phyloP scores from a whole-genome alignment of 106 monocot genomes.

The Dioscorea alata region DNA sequence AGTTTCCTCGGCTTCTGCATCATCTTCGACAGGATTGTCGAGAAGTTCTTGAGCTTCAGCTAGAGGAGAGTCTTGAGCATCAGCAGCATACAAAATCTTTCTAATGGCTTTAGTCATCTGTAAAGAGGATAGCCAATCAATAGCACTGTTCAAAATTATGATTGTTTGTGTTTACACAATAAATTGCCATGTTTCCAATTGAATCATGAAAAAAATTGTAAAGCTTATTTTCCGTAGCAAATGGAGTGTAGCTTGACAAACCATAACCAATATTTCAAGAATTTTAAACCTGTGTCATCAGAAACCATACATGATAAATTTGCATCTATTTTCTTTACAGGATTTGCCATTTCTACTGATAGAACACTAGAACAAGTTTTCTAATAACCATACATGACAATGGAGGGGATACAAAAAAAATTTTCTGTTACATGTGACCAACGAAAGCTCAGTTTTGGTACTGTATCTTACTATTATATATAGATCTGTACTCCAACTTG shows the following conservation, averaged over 20 bases:
- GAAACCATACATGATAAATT: too few species aligned
- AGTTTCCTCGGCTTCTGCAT: conserved; percentile 8
- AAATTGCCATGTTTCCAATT: neutral
- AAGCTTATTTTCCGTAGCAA: too few species aligned
- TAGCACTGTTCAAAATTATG: neutral
- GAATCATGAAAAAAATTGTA: neutral
- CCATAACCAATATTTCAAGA: neutral
- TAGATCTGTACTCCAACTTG: too few species aligned
- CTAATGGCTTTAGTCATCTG: conserved; percentile 65
- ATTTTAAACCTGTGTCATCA: neutral
- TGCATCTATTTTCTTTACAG: too few species aligned
- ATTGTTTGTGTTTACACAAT: neutral
- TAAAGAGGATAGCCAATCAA: neutral
- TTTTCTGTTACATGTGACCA: too few species aligned
- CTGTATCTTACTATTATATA: too few species aligned
- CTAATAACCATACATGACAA: too few species aligned
- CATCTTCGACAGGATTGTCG: conserved; percentile 7
- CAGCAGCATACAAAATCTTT: conserved; percentile 59
- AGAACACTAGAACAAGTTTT: too few species aligned
- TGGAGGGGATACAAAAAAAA: too few species aligned
- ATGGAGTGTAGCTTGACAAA: neutral
- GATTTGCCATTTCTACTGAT: too few species aligned
- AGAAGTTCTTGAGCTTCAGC: conserved; percentile 34
- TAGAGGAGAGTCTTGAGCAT: conserved; percentile 41
- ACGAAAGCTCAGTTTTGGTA: too few species aligned